phyloP scores from a whole-genome alignment of 805 yeast genomes.

The Barnettozyma salicaria region DNA sequence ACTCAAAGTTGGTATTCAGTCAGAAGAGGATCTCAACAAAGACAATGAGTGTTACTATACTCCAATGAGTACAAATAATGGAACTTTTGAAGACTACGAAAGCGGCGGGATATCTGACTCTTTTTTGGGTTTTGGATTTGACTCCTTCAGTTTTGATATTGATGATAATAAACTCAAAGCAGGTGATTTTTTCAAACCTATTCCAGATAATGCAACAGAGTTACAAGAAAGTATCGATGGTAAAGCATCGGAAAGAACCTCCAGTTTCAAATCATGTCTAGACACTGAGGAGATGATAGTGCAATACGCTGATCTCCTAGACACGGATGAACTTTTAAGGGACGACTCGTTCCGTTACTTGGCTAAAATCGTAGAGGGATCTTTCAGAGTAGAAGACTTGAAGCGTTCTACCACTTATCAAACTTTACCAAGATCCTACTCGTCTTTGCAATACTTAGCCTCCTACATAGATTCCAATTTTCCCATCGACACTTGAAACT shows the following conservation, averaged over 20 bases:
- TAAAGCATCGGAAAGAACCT: slow-evolving; percentile 6
- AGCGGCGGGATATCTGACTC: background rate
- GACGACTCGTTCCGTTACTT: slow-evolving; percentile 40
- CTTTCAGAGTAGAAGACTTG: slow-evolving; percentile 10
- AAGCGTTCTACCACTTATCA: slow-evolving; percentile 15
- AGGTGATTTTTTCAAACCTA: background rate
- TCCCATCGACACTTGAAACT: slow-evolving; percentile 2
- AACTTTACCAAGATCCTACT: slow-evolving; percentile 25
- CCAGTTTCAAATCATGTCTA: slow-evolving; percentile 23
- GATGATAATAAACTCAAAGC: background rate
- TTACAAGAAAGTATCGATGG: background rate
- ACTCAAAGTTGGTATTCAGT: slow-evolving; percentile 18
- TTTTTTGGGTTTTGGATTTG: slow-evolving; percentile 4
- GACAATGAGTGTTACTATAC: slow-evolving; percentile 21
- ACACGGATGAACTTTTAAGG: background rate
- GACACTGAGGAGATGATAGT: slow-evolving; percentile 9
- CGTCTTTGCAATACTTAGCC: slow-evolving; percentile 34
- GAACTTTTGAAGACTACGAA: slow-evolving; percentile 8
- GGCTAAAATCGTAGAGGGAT: slow-evolving; percentile 31
- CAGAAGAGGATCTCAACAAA: slow-evolving; percentile 11
- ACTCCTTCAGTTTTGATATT: slow-evolving; percentile 4
- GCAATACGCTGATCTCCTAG: background rate
- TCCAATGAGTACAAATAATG: slow-evolving; percentile 19
- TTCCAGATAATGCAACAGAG: too few relatives aligned
- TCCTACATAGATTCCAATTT: slow-evolving; percentile 27